Base-by-base conservation (phyloP, 352 stramenopile species). In the Globisporangium megalacanthum region DNA sequence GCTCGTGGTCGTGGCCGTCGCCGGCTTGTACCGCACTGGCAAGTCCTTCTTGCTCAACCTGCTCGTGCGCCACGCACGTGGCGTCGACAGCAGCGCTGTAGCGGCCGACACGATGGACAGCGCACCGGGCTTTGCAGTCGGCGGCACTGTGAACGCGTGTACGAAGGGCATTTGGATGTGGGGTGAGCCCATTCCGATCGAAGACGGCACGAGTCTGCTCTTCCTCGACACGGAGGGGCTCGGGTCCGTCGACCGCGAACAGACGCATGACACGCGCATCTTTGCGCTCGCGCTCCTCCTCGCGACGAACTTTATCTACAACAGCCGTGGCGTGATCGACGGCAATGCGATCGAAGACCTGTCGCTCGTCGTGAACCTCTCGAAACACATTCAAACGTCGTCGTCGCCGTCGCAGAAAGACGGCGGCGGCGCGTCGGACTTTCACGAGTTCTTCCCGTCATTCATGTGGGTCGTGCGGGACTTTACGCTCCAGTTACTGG, bases 121-220 rank as follows among this genome's bases (percentile, higher is more conserved):
- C 29, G 48, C 58, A 2, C 49, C 49, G 4, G 87, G 85, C 15
- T 97, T 97, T 58, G 69, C 74, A 0, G 88, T 97, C 14, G 89
- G 88, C 15, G 82, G 61, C 19, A 96, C 87, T 0, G 78, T 95
- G 0, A 94, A 96, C 46, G 88, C 86, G 2, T 96, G 89, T 58
- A 97, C 89, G 13, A 94, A 96, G 57, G 89, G 89, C 52, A 96
- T 97, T 57, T 97, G 89, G 88, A 91, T 97, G 69, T 96, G 89
- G 88, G 83, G 86, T 31, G 59, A 83, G 33, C 86, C 86, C 33
- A 79, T 94, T 49, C 69, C 79, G 39, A 58, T 92, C 42, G 72
- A 89, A 42, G 66, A 88, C 45, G 78, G 75, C 59, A 92, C 83
- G 15, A 89, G 65, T 54, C 65, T 88, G 25, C 46, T 97, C 22